A percentile compares a stretch with the other conserved stretches of the same genome.
Evolutionary conservation across 2,329 filamentous ascomycete genomes (phyloP).

Genomic region (Biscogniauxia sp.): DNA sequence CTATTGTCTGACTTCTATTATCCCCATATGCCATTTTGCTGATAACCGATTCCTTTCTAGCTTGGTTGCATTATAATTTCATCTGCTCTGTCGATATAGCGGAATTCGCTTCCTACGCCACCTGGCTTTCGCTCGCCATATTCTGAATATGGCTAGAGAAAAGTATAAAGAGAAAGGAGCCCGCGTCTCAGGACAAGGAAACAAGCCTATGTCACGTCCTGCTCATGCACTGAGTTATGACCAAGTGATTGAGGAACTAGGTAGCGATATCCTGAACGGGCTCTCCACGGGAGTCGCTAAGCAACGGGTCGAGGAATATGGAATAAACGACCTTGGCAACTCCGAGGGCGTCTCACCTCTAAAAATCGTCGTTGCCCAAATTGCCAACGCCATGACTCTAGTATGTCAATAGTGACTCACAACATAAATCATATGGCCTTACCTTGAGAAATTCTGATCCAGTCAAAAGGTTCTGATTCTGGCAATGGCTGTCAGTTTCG

Average conservation of each 20-base stretch:
- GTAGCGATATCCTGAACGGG: constrained; percentile 53
- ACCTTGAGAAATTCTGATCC: neutral
- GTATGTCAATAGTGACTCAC: constrained; percentile 34
- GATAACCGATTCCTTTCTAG: no score
- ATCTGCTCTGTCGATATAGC: no score
- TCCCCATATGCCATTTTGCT: no score
- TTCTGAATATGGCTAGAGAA: neutral
- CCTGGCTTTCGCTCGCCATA: no score
- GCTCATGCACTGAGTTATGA: constrained; percentile 53
- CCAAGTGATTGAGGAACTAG: constrained; percentile 49
- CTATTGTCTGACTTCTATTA: no score
- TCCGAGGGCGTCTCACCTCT: constrained; percentile 52
- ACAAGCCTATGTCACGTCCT: constrained; percentile 48
- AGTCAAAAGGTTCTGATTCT: constrained; percentile 42
- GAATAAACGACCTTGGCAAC: constrained; percentile 58
- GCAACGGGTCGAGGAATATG: constrained; percentile 52
- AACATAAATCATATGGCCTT: neutral
- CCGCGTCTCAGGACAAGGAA: constrained; percentile 19
- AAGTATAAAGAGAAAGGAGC: neutral
- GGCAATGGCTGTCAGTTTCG: constrained; percentile 52
- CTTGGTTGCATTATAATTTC: no score
- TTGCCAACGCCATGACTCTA: constrained; percentile 66
- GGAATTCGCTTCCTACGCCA: no score
- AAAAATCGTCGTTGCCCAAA: constrained; percentile 59
- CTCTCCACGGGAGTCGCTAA: constrained; percentile 50